Conservation (phyloP, 2,329 filamentous ascomycete genomes). For the Ophiostoma tasmaniense region DNA sequence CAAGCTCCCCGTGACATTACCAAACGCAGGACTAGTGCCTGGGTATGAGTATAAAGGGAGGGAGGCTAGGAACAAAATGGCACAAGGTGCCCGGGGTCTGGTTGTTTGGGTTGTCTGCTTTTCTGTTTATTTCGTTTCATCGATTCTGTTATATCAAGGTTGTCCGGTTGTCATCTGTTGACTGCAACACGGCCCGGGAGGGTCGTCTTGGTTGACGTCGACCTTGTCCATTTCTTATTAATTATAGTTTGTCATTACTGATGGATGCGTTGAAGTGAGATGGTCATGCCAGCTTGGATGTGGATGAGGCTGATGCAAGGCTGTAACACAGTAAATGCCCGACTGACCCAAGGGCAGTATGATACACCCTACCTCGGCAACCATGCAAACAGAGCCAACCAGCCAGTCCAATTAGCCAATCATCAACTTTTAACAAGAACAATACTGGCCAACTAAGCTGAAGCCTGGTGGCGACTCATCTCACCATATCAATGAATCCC, state of each 20-base stretch:
- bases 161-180: not conserved
- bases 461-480: too few species aligned
- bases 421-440: too few species aligned
- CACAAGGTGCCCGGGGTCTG: not conserved
- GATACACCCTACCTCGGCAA: not conserved
- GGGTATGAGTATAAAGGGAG: not conserved
- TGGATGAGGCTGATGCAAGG: too few species aligned
- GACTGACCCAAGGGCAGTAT: too few species aligned
- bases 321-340: too few species aligned
- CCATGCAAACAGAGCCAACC: too few species aligned
- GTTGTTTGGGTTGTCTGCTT: not conserved
- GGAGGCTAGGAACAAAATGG: not conserved
- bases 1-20: not conserved
- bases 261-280: not conserved
- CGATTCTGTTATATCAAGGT: not conserved
- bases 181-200: not conserved
- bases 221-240: not conserved
- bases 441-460: not conserved
- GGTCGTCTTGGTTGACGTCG: constrained; percentile 5
- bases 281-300: too few species aligned
- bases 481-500: not conserved
- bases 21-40: not conserved
- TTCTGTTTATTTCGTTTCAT: not conserved
- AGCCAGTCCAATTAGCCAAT: too few species aligned
- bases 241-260: not conserved